A percentile compares a stretch with the other conserved stretches of the same genome.
phyloP scores from a whole-genome alignment of 2,329 filamentous ascomycete genomes.

The Colletotrichum sp. region DNA sequence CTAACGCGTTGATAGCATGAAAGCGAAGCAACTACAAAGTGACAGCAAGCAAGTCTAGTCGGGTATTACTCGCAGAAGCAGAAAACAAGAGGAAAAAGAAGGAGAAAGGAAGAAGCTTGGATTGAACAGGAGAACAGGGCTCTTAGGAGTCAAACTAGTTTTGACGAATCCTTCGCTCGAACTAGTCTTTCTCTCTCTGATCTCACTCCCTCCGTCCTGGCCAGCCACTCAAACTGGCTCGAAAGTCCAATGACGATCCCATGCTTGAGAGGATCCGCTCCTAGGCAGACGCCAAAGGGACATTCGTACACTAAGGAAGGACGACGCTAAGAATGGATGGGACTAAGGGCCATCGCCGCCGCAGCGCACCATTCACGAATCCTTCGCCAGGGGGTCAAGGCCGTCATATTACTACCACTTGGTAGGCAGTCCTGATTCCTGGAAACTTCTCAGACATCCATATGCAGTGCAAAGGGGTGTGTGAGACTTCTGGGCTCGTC shows the following conservation, averaged over 20 bases:
- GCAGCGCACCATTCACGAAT: slow-evolving; percentile 1
- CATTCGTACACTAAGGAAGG: not conserved
- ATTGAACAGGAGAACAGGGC: not conserved
- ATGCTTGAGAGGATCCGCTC: not conserved
- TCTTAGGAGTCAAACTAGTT: not conserved
- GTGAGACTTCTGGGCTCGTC: not conserved
- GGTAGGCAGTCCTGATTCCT: not conserved
- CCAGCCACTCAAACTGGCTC: not conserved
- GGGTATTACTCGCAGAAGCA: not conserved
- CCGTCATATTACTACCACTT: not conserved
- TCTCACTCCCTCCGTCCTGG: not conserved
- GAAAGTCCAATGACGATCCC: not conserved
- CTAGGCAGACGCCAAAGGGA: not conserved
- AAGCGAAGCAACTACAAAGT: not conserved
- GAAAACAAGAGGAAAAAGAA: not conserved
- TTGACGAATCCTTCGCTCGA: not conserved
- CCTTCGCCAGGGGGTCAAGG: slow-evolving; percentile 1
- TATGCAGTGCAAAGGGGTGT: not conserved
- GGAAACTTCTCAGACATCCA: not conserved
- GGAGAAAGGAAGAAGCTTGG: not conserved
- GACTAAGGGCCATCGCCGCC: not conserved
- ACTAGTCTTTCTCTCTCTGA: not conserved
- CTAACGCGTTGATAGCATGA: not conserved
- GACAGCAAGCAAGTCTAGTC: not conserved
- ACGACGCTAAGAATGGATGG: not conserved